phyloP scores from a whole-genome alignment of 2,329 filamentous ascomycete species.

The Pseudocercospora macadamiae region DNA sequence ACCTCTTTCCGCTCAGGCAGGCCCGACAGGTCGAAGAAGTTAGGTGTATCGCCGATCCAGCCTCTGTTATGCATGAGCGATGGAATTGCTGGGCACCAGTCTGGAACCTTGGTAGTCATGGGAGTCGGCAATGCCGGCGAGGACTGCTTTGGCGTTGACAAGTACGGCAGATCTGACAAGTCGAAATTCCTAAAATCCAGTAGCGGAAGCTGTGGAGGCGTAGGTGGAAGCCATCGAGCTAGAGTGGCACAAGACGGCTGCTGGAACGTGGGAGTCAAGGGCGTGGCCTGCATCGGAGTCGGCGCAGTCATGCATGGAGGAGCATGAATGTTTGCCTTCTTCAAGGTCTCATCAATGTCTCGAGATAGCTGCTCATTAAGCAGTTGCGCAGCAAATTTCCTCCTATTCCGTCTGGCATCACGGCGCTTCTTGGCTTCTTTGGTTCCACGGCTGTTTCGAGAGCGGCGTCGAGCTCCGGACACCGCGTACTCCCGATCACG shows the following conservation, averaged over 20 bases:
- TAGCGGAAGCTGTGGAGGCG: slow-evolving; percentile 31
- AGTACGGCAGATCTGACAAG: slow-evolving; percentile 24
- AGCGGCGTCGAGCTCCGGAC: slow-evolving; percentile 25
- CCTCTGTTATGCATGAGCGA: slow-evolving; percentile 27
- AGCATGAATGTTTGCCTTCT: slow-evolving; percentile 23
- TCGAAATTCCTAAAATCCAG: slow-evolving; percentile 29
- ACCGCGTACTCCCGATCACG: slow-evolving; percentile 21
- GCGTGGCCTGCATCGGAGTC: slow-evolving; percentile 5
- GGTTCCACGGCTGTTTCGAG: slow-evolving; percentile 33
- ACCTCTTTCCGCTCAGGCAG: slow-evolving; percentile 27
- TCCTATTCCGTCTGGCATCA: slow-evolving; percentile 32
- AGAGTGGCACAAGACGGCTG: background rate
- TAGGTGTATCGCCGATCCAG: slow-evolving; percentile 29
- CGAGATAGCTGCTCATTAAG: slow-evolving; percentile 36
- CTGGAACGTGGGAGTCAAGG: slow-evolving; percentile 5
- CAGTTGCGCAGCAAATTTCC: slow-evolving; percentile 33
- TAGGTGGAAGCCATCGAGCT: slow-evolving; percentile 13
- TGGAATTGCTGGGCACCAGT: slow-evolving; percentile 35
- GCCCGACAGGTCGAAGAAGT: slow-evolving; percentile 34
- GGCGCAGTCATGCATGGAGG: background rate
- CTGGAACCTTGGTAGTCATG: slow-evolving; percentile 22
- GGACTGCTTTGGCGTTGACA: slow-evolving; percentile 12
- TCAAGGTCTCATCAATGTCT: slow-evolving; percentile 33
- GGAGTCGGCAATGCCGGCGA: slow-evolving; percentile 17
- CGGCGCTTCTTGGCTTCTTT: slow-evolving; percentile 38